Evolutionary conservation across 2,329 filamentous ascomycete genomes (phyloP), one percentile per base, ranked within the genome.

Genomic region (Stemphylium vesicarium): DNA sequence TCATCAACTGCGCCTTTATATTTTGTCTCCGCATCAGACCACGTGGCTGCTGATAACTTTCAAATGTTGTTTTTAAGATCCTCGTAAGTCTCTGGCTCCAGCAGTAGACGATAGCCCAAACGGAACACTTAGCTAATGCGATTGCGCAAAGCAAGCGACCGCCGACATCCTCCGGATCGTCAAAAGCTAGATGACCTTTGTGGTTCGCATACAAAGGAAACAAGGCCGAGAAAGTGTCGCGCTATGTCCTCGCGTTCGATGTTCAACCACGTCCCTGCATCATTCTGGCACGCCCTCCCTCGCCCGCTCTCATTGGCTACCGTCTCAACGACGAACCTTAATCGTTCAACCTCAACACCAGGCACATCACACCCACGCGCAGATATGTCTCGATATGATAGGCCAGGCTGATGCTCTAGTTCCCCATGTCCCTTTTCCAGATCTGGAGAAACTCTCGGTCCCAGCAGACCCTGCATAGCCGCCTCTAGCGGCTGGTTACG

Each of bases 261-360:
- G 12, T 20, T 20, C 26, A 36, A 36, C 39, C 42, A 53, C 45
- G 66, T 64, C 64, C 67, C 66, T 69, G 69, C 68, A 55, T 71
- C 64, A 44, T 65, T 61, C 48, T 55, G 31, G 65, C 72, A 75
- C 72, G 72, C 65, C 56, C 58, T 43, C 37, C 20, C 36, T 44
- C 46, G 26, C 18, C 31, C 36, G 29, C 20, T 62, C 63, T 68
- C 53, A 75, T 75, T 75, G 72, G 72, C 49, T 56, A 35, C 45
- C 22, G 32, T 9, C 6, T 22, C 38, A 50, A 59, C 59, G 41
- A 65, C 57, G 53, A 61, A 62, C 56, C 56, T 66, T 64, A 52
- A 59, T 53, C 51, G 56, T 59, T 54, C 57, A 40, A 57, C 63
- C 66, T 74, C 72, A 75, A 75, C 72, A 74, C 71, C 69, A 74